These are phyloP conservation scores for Fusarium sp. DNA, from an alignment of 2,329 filamentous ascomycete genomes.

Conservation along the genomic window DNA sequence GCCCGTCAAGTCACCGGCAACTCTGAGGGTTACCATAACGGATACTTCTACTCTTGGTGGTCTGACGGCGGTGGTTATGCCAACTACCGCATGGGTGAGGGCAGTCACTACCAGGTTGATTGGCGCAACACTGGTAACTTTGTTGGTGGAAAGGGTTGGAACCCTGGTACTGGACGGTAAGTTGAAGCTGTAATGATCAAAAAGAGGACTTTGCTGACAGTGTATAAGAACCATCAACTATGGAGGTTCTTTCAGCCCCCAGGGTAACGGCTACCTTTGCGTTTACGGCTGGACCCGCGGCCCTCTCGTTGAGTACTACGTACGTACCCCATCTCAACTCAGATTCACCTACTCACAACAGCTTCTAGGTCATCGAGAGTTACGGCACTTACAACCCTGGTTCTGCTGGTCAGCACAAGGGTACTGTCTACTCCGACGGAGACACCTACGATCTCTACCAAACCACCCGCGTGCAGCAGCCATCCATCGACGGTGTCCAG, in stretches of 20 bases:
- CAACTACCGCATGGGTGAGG: conserved; percentile 6
- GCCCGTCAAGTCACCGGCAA: conserved; percentile 14
- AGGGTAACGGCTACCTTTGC: conserved; percentile 17
- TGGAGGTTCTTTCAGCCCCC: conserved; percentile 11
- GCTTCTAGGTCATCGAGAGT: conserved; percentile 1
- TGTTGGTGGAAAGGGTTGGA: conserved; percentile 24
- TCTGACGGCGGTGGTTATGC: conserved; percentile 16
- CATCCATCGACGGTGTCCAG: background rate
- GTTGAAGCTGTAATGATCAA: too few species aligned
- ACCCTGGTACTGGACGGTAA: conserved; percentile 21
- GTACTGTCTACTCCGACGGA: conserved; percentile 18
- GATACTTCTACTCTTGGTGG: conserved; percentile 31
- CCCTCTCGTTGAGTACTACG: conserved; percentile 23
- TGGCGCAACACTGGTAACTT: conserved; percentile 28
- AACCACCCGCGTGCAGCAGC: conserved; percentile 1
- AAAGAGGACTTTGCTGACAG: too few species aligned
- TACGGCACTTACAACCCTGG: conserved; percentile 7
- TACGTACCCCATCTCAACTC: rapidly evolving
- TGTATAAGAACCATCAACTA: conserved; percentile 16
- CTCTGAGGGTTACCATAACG: conserved; percentile 10
- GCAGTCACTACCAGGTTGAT: conserved; percentile 6
- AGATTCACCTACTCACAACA: rapidly evolving
- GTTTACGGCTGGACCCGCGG: conserved; percentile 20
- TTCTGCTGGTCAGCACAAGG: background rate
- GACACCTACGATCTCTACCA: conserved; percentile 17